Base-by-base conservation (phyloP, 163 green algal species). In the Volvox carteri region DNA sequence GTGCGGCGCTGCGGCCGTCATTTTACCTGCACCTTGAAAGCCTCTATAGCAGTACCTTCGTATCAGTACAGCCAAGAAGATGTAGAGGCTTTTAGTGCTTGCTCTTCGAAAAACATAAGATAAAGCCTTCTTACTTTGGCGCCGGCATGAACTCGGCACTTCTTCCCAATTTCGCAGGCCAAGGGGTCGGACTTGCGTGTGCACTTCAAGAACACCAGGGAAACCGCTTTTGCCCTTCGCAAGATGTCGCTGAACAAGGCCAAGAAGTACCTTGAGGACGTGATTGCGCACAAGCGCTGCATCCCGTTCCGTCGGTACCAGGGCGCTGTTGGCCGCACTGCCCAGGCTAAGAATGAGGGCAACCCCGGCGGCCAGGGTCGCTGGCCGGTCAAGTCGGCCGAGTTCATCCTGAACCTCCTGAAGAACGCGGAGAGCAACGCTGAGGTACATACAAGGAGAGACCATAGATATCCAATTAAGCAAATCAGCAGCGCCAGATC, bases 371-470 rank as follows among this genome's bases (percentile, higher is more conserved):
- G 98, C 74, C 93, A 96, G 97, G 98, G 95, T 70, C 96, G 98
- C 54, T 99, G 98, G 98, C 98, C 98, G 75, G 96, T 97, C 84
- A 99, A 99, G 97, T 97, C 92, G 19, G 92, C 81, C 75, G 95
- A 99, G 95, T 98, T 99, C 93, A 92, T 99, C 79, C 95, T 99
- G 44, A 95, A 95, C 81, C 95, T 99, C 85, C 95, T 99, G 33
- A 99, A 98, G 93, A 99, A 99, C 84, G 98, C 98, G n/a, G 98
- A 99, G 95, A 97, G 94, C 93, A 99, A 99, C 90, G 98, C 98
- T 56, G 97, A 99, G 96, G 95, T 97, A 76, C 21, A 88, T 84
- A 50, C 12, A 16, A 37, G 30, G 42, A 65, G 14, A 2, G 23
- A 28, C 11, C 16, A 76, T 76, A 72, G 30, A 23, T 48, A 12